Evolutionary conservation across 441 rosid species (phyloP), one percentile per base, ranked within the genome.

Genomic region (Pelargonium myrrhifolium): DNA sequence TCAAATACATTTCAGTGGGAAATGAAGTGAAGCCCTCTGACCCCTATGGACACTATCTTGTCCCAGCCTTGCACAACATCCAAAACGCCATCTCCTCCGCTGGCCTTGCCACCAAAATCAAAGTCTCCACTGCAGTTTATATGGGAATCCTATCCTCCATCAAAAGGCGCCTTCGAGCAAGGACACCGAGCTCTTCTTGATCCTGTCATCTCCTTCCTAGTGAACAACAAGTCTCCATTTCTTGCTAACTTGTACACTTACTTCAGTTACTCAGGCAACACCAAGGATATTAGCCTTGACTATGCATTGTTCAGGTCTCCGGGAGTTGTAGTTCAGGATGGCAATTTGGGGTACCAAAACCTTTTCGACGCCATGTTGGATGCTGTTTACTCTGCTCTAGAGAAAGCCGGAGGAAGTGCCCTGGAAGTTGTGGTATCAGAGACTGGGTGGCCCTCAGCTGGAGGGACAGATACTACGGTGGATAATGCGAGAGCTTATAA

Each of bases 1-100:
- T 86, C 77, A 81, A 79, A 21, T 86, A 86, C 77, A 79, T 84
- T 15, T 71, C 84, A 0, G 88, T 86, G 0, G 89, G 91, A 9
- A 86, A 86, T 5, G 91, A 86, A 73, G 73, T 79, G 12, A 20
- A 72, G 21, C 73, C 80, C 3, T 37, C 68, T 0, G 56, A 74
- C 65, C 2, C 17, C 3, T 68, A 0, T 8, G 80, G 80, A 0
- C 82, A 40, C 37, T 76, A 35, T 45, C 78, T 81, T 1, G 72
- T 74, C 40, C 78, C 78, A 0, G 82, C 82, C 15, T 72, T 83
- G 78, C 71, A 65, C 62, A 80, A 76, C 42, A n/a, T 78, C 12
- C 67, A 15, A 15, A 69, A 42, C 0, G 75, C 84, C 0, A n/a
- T 78, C 31, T 0, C 28, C 9, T 21, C 12, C 0, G 70, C 67